Conservation (phyloP, 345 rosid species). For the Sapria himalayana region DNA sequence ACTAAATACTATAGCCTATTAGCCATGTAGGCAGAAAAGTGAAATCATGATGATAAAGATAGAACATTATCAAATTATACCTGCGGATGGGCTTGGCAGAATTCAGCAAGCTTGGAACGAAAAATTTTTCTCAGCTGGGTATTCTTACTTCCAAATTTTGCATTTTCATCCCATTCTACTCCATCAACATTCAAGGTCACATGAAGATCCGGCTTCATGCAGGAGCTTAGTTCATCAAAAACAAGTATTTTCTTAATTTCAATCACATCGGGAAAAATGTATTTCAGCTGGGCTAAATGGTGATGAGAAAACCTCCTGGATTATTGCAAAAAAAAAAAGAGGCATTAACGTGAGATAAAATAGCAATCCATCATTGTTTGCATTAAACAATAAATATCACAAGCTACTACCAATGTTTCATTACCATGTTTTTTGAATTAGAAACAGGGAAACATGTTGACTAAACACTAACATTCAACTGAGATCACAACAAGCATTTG, state of each 20-base stretch:
- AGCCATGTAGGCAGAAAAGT: too few relatives aligned
- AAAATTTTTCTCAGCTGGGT: conserved; percentile 37
- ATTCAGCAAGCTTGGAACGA: conserved; percentile 31
- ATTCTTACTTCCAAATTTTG: conserved; percentile 21
- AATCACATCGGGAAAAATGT: conserved; percentile 58
- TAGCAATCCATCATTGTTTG: background rate
- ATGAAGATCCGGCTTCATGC: conserved; percentile 73
- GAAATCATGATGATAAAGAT: background rate
- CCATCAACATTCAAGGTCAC: conserved; percentile 33
- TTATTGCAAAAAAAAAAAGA: background rate
- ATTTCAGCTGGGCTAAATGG: conserved; percentile 61
- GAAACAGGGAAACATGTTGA: background rate
- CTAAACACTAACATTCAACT: background rate
- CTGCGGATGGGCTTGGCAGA: conserved; percentile 44
- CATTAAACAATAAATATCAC: background rate
- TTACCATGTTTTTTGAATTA: background rate
- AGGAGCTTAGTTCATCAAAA: conserved; percentile 44
- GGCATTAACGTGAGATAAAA: background rate
- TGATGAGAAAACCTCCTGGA: conserved; percentile 51
- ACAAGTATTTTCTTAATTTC: conserved; percentile 35
- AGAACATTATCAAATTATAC: conserved; percentile 12
- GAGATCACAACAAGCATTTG: background rate
- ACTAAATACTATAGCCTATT: too few relatives aligned
- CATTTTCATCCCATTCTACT: conserved; percentile 14
- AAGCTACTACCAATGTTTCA: background rate